phyloP scores from a whole-genome alignment of 2,329 filamentous ascomycete genomes.

The Mollisiaceae sp. region DNA sequence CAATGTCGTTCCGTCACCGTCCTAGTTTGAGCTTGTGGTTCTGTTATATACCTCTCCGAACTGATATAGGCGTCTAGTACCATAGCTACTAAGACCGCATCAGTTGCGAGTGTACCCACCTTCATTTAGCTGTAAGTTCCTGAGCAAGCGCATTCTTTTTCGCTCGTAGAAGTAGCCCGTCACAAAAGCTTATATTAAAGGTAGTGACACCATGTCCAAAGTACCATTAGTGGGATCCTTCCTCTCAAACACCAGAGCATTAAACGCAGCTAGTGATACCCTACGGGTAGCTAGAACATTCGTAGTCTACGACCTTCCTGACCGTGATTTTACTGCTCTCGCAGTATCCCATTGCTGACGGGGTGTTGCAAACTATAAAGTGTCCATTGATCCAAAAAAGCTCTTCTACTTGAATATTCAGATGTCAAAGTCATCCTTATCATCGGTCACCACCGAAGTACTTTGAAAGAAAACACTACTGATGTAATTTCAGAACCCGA shows the following conservation, averaged over 20 bases:
- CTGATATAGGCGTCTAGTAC: conserved; percentile 47
- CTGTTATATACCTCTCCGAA: not conserved
- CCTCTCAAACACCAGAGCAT: conserved; percentile 51
- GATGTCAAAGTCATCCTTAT: conserved; percentile 55
- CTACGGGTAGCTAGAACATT: conserved; percentile 54
- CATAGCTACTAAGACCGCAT: conserved; percentile 54
- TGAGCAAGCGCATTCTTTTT: too few relatives aligned
- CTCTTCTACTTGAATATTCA: conserved; percentile 57
- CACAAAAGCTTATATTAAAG: too few relatives aligned
- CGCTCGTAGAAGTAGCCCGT: too few relatives aligned
- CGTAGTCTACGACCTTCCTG: conserved; percentile 68
- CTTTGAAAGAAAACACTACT: conserved; percentile 17
- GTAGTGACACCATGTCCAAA: conserved; percentile 52
- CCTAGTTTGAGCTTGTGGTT: not conserved
- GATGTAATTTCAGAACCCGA: conserved; percentile 55
- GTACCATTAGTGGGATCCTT: conserved; percentile 54
- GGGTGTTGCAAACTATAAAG: conserved; percentile 55
- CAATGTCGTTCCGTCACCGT: conserved; percentile 30
- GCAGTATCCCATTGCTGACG: conserved; percentile 62
- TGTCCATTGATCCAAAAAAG: conserved; percentile 60
- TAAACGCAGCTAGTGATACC: conserved; percentile 54
- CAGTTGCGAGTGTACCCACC: conserved; percentile 55
- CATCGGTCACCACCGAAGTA: conserved; percentile 47
- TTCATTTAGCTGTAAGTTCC: conserved; percentile 57
- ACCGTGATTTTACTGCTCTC: conserved; percentile 66